These are phyloP conservation scores for Trichoderma oligosporum DNA, from an alignment of 2,329 filamentous ascomycete genomes.

Conservation along the genomic window DNA sequence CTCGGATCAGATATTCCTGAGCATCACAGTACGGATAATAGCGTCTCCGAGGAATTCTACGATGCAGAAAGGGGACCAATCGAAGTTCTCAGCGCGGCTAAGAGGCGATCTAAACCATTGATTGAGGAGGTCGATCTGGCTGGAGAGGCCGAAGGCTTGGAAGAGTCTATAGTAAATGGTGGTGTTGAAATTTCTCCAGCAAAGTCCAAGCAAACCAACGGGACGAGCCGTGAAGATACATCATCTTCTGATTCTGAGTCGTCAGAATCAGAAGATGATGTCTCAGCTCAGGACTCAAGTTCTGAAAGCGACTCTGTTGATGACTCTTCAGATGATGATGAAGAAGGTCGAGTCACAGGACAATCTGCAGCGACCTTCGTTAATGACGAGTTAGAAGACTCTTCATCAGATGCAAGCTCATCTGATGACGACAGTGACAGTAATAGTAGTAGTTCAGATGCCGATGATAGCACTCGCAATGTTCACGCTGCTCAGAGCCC, in stretches of 20 bases:
- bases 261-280: background rate
- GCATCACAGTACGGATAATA: background rate
- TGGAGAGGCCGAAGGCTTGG: conserved; percentile 4
- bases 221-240: background rate
- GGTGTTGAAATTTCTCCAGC: background rate
- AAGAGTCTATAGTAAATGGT: background rate
- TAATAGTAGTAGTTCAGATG: background rate
- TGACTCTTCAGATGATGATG: background rate
- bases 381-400: background rate
- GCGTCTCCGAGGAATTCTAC: background rate
- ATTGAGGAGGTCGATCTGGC: conserved; percentile 29
- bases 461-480: conserved; percentile 13
- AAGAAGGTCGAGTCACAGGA: background rate
- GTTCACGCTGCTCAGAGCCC: background rate
- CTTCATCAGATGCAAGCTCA: background rate
- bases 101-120: conserved; percentile 27
- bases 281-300: background rate
- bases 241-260: background rate
- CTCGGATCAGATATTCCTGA: background rate
- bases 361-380: background rate
- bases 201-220: background rate
- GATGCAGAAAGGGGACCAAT: background rate
- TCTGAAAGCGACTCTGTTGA: conserved; percentile 20
- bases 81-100: background rate
- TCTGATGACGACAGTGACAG: conserved; percentile 19